These are phyloP conservation scores for Aspergillus sclerotiicarbonarius DNA, from an alignment of 495 filamentous ascomycete species.

Conservation along the genomic window DNA sequence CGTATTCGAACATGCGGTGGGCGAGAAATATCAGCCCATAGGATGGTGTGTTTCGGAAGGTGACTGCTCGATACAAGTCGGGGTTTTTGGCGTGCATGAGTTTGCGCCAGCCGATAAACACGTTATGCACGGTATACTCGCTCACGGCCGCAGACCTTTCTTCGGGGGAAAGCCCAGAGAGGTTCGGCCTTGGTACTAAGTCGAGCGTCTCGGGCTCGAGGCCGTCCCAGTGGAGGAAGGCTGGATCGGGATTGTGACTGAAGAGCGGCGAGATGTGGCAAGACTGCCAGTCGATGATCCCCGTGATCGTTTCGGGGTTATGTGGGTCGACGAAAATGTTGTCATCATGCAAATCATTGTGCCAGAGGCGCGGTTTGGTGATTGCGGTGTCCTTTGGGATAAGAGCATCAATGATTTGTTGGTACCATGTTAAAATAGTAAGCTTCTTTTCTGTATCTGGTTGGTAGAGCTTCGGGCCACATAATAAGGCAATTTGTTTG, in stretches of 20 bases:
- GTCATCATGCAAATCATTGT: constrained; percentile 40
- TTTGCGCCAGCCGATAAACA: constrained; percentile 36
- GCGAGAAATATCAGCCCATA: constrained; percentile 36
- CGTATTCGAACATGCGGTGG: constrained; percentile 36
- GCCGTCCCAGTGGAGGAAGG: constrained; percentile 32
- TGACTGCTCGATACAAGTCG: constrained; percentile 26
- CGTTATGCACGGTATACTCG: constrained; percentile 26
- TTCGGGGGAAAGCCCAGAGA: constrained; percentile 25
- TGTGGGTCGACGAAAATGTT: constrained; percentile 41
- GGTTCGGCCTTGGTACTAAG: constrained; percentile 19
- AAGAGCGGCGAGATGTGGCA: constrained; percentile 36
- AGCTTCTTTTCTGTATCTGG: constrained; percentile 31
- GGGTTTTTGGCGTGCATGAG: constrained; percentile 33
- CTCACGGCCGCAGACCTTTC: constrained; percentile 20
- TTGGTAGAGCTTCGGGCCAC: constrained; percentile 33
- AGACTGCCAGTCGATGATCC: constrained; percentile 42
- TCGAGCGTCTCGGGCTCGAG: constrained; percentile 33
- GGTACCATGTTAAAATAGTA: constrained; percentile 28
- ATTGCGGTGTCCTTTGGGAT: constrained; percentile 27
- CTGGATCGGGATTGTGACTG: constrained; percentile 31
- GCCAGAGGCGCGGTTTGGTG: constrained; percentile 34
- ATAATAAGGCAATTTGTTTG: constrained; percentile 30
- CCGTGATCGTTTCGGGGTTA: constrained; percentile 32
- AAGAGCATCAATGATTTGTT: constrained; percentile 26
- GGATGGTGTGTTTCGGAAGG: constrained; percentile 29